Evolutionary conservation across 371 early-diverging fungal species (phyloP).

Genomic region (Actinomortierella wolfii): DNA sequence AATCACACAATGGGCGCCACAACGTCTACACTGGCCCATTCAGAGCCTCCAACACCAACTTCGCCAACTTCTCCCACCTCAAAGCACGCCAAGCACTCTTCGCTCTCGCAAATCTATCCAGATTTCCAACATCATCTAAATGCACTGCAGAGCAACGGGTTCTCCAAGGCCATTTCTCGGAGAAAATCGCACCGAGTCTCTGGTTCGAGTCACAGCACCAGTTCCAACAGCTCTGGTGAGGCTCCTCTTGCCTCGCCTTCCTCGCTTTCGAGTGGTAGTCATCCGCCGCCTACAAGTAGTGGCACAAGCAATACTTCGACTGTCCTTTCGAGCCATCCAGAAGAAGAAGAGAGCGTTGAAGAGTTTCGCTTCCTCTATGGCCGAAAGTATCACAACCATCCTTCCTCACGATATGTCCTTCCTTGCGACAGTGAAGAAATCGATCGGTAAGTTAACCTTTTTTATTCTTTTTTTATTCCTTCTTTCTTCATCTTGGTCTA

Average conservation of each 20-base stretch:
- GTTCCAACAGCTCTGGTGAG: background rate
- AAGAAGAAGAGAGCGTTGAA: background rate
- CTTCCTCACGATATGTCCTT: background rate
- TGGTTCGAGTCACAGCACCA: background rate
- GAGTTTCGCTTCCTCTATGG: conserved; percentile 1
- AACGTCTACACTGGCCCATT: background rate
- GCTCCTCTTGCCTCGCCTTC: background rate
- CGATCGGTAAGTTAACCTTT: background rate
- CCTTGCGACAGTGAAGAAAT: background rate
- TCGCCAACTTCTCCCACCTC: background rate
- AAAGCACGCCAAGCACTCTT: background rate
- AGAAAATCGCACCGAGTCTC: background rate
- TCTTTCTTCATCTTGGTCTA: background rate
- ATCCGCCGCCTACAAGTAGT: background rate
- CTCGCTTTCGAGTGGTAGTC: no score
- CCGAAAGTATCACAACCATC: background rate
- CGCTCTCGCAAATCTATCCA: background rate
- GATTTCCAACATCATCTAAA: background rate
- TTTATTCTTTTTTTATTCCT: background rate
- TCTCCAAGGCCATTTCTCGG: background rate
- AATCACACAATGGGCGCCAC: background rate
- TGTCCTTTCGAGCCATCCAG: background rate
- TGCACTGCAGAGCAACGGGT: background rate
- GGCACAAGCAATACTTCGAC: background rate
- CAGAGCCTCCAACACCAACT: background rate